Conservation (phyloP, 2,329 filamentous ascomycete species). For the Xylaria hypoxylon region DNA sequence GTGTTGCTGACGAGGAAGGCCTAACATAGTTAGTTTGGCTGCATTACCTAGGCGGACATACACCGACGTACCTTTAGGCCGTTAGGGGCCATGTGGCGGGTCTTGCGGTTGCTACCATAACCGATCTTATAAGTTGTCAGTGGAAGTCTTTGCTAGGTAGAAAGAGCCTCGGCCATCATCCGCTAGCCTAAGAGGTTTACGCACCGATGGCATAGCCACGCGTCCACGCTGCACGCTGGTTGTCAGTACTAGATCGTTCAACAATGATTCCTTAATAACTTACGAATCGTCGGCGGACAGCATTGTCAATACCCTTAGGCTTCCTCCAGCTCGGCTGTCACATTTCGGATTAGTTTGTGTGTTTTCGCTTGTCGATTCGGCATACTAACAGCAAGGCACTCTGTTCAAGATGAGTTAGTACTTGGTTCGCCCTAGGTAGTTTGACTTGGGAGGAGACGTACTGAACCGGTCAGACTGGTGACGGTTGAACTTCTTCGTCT, state of each 20-base stretch:
- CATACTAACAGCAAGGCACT: constrained; percentile 40
- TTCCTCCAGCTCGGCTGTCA: constrained; percentile 81
- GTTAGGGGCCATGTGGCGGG: constrained; percentile 97
- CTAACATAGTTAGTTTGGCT: constrained; percentile 30
- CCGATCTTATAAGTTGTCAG: constrained; percentile 77
- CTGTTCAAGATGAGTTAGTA: constrained; percentile 35
- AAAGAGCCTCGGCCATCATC: constrained; percentile 12
- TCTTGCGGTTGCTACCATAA: constrained; percentile 99
- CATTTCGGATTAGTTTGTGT: constrained; percentile 19
- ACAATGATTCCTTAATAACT: constrained; percentile 16
- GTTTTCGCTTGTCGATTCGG: constrained; percentile 3
- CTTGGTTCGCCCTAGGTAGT: background rate
- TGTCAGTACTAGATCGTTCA: constrained; percentile 21
- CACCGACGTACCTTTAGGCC: constrained; percentile 80
- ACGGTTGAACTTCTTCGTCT: constrained; percentile 90
- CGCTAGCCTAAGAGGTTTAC: constrained; percentile 53
- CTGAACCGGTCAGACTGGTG: constrained; percentile 98
- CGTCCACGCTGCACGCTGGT: constrained; percentile 71
- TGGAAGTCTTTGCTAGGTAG: background rate
- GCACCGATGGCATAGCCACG: constrained; percentile 97
- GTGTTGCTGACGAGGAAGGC: constrained; percentile 99
- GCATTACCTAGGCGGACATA: background rate
- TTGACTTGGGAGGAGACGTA: constrained; percentile 70
- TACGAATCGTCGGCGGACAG: constrained; percentile 91
- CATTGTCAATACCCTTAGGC: constrained; percentile 99